phyloP scores from a whole-genome alignment of 2,329 filamentous ascomycete species.

The Boeremia lycopersici region DNA sequence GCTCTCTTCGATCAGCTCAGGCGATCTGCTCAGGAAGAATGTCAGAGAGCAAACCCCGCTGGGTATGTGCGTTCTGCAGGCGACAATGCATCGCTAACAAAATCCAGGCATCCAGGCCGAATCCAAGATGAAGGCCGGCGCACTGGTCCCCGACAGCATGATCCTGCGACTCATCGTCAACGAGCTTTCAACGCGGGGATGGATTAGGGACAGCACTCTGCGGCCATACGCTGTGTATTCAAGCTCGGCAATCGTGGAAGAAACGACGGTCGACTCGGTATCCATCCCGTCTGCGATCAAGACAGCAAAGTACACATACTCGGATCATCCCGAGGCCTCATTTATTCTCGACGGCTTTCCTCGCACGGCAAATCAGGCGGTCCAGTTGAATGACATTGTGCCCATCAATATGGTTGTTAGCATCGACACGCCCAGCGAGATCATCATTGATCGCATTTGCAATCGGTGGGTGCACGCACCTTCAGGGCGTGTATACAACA shows the following conservation, averaged over 20 bases:
- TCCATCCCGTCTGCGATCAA: constrained; percentile 50
- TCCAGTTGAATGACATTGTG: constrained; percentile 76
- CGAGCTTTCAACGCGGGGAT: constrained; percentile 83
- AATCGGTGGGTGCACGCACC: constrained; percentile 93
- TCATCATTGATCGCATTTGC: constrained; percentile 87
- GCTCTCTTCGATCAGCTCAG: constrained; percentile 88
- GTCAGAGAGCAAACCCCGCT: constrained; percentile 86
- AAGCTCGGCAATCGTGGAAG: constrained; percentile 39
- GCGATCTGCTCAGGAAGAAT: constrained; percentile 90
- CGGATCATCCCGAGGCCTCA: constrained; percentile 77
- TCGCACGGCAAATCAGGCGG: constrained; percentile 80
- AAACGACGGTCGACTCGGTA: constrained; percentile 49
- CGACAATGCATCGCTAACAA: constrained; percentile 17
- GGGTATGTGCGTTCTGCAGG: constrained; percentile 58
- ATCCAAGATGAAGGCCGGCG: constrained; percentile 82
- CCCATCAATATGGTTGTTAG: constrained; percentile 96
- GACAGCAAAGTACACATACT: constrained; percentile 51
- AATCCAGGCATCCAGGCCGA: constrained; percentile 84
- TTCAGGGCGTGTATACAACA: constrained; percentile 94
- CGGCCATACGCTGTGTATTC: constrained; percentile 55
- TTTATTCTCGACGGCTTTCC: constrained; percentile 98
- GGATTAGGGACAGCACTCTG: constrained; percentile 66
- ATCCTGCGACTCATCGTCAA: constrained; percentile 92
- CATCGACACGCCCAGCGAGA: constrained; percentile 80
- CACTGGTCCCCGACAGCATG: constrained; percentile 87